These are phyloP conservation scores for Taxillus chinensis DNA, from an alignment of 164 flowering plant species.

Conservation along the genomic window DNA sequence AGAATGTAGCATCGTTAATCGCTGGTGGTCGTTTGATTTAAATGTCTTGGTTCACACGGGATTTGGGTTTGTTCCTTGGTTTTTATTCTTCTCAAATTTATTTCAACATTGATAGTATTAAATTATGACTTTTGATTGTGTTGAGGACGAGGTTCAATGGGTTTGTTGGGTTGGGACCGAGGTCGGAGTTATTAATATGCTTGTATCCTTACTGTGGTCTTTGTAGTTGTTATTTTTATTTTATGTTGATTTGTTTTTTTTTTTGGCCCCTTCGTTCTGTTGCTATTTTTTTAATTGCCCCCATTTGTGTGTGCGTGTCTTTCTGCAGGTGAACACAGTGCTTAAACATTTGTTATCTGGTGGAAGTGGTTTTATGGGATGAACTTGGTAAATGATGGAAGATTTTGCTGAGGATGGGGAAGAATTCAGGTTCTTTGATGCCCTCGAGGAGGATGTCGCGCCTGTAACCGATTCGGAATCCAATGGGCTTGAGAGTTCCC, in stretches of 20 bases:
- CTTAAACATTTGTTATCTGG: constrained; percentile 20
- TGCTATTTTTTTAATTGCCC: constrained; percentile 7
- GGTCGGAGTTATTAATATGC: constrained; percentile 33
- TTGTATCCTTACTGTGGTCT: constrained; percentile 7
- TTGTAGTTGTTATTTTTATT: constrained; percentile 8
- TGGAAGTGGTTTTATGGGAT: constrained; percentile 36
- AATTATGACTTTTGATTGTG: constrained; percentile 8
- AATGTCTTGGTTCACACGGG: constrained; percentile 9
- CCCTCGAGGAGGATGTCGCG: constrained; percentile 25
- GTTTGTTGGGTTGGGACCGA: constrained; percentile 55
- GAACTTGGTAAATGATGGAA: constrained; percentile 39
- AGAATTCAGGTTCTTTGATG: constrained; percentile 39
- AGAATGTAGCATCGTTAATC: too few relatives aligned
- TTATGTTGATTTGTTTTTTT: constrained; percentile 25
- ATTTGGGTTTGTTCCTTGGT: background rate
- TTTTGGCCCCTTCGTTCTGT: constrained; percentile 18
- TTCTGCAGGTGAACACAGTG: constrained; percentile 22
- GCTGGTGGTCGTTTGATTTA: constrained; percentile 3
- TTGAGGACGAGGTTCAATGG: constrained; percentile 50
- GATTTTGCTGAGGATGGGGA: constrained; percentile 25
- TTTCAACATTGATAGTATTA: background rate
- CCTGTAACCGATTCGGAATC: constrained; percentile 20
- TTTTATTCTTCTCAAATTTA: background rate
- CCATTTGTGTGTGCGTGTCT: constrained; percentile 5
- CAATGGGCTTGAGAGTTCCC: constrained; percentile 8